Evolutionary conservation across 2,329 filamentous ascomycete genomes (phyloP), one percentile per base, ranked within the genome.

Genomic region (Stemphylium vesicarium): DNA sequence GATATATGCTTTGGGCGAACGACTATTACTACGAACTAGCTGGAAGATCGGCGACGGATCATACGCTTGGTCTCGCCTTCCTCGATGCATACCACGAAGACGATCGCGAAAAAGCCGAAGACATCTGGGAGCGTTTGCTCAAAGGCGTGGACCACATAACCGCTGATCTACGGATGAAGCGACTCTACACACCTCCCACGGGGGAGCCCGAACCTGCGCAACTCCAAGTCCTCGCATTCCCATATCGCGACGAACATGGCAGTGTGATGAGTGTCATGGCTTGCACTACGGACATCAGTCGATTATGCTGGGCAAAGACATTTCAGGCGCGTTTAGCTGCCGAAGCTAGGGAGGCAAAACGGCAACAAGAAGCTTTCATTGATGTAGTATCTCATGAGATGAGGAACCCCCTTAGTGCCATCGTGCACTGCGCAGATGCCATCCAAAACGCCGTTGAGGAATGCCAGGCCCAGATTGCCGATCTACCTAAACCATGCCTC

Each of bases 361-460:
- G 72, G 15, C 72, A 77, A 35, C 75, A 76, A 43, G 74, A 76
- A 43, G 71, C 70, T 8, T 77, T 77, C 50, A 77, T 77, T 49
- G 74, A 77, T 32, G 72, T 75, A 3, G 68, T 70, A 1, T 75
- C 69, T 4, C 78, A 80, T 59, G 78, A 80, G 54, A 80, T 81
- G 76, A 69, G 78, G 2, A 80, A 80, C 48, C 78, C 78, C 1
- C 66, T 80, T 0, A 72, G 68, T 26, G 78, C 79, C 0, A 79
- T 81, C 26, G 63, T 80, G 4, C 78, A 79, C 35, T 77, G 73
- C 45, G 78, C 78, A 2, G 79, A 81, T 36, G 73, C 72, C 1
- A 79, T 80, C 36, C 64, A 74, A 9, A 71, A 64, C 16, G 73
- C 68, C 0, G 59, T 79, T 4, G 70, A 75, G 45, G 68, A 71